Percentiles rank a stretch among this genome's conserved stretches.
phyloP scores from a whole-genome alignment of 75 land plant genomes.

The Pinus tabuliformis region DNA sequence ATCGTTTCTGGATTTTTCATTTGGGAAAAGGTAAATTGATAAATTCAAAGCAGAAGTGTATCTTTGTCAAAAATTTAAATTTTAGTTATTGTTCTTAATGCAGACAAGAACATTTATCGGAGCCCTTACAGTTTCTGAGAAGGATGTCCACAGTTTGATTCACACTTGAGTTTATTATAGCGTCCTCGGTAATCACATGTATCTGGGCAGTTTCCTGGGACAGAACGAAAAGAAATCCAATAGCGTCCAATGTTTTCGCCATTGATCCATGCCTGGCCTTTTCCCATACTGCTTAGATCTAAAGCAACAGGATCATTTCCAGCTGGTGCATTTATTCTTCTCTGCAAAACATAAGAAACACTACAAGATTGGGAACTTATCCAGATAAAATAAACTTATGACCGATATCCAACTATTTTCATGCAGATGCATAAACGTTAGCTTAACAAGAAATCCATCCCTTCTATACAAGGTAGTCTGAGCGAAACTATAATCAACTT shows the following conservation, averaged over 20 bases:
- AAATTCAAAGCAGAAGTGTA: neutral
- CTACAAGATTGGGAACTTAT: neutral
- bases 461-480: neutral
- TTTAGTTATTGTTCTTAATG: neutral
- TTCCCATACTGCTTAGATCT: slow-evolving; percentile 76
- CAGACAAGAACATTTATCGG: neutral
- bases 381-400: neutral
- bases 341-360: slow-evolving; percentile 19
- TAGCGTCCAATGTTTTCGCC: slow-evolving; percentile 83
- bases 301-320: slow-evolving; percentile 79
- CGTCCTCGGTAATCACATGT: slow-evolving; percentile 40
- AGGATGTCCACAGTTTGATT: slow-evolving; percentile 41
- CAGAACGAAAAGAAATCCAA: slow-evolving; percentile 63
- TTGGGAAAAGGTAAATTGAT: neutral
- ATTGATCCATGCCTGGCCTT: slow-evolving; percentile 87
- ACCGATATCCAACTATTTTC: neutral
- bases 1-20: neutral
- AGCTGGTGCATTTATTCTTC: slow-evolving; percentile 69
- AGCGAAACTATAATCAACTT: no score
- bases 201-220: slow-evolving; percentile 36
- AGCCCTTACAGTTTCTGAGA: slow-evolving; percentile 36
- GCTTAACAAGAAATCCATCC: neutral
- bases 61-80: slow-evolving; percentile 14
- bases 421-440: neutral
- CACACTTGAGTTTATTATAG: slow-evolving; percentile 27